Evolutionary conservation across 1,139 yeast species (phyloP), one percentile per base, ranked within the genome.

Genomic region (Pichia sp.): DNA sequence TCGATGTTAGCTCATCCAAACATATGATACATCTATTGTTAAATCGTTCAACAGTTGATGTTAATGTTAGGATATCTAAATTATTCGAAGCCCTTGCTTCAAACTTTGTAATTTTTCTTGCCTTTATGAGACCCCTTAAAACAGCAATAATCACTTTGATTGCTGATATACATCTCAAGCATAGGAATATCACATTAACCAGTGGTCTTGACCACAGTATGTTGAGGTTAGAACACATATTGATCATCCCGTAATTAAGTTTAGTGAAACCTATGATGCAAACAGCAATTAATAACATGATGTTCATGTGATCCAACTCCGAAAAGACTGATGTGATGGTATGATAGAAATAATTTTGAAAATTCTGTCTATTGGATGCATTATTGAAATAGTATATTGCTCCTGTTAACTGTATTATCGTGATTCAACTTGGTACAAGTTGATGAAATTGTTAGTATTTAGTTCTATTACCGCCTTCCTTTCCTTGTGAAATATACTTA

Each of bases 11-110:
- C 8, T 54, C 53, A n/a, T 58, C 62, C 30, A 53, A 46, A 42
- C 64, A 60, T 3, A 60, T 58, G 15, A 59, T 36, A 43, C 64
- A 60, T 28, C 40, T 44, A 21, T 57, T 53, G 37, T 58, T 54
- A 48, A 57, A 44, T 15, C 30, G 32, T 12, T 46, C 39, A 18
- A 42, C 21, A 9, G 46, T 32, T 6, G 12, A 18, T 19, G 24
- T 34, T n/a, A 40, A 11, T 1, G 19, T 15, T 19, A 35, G 20
- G 9, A 24, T 12, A 47, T 46, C 20, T 45, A 39, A 14, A 34
- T 39, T n/a, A 35, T 22, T 35, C 24, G 44, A 28, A 15, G 51
- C 59, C 28, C 53, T 47, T 15, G 47, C 40, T 12, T 50, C 49
- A 15, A 55, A 36, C 31, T 54, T 50, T 15, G 58, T 48, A 32